phyloP scores from a whole-genome alignment of 495 filamentous ascomycete species.

The Elasticomyces elasticus region DNA sequence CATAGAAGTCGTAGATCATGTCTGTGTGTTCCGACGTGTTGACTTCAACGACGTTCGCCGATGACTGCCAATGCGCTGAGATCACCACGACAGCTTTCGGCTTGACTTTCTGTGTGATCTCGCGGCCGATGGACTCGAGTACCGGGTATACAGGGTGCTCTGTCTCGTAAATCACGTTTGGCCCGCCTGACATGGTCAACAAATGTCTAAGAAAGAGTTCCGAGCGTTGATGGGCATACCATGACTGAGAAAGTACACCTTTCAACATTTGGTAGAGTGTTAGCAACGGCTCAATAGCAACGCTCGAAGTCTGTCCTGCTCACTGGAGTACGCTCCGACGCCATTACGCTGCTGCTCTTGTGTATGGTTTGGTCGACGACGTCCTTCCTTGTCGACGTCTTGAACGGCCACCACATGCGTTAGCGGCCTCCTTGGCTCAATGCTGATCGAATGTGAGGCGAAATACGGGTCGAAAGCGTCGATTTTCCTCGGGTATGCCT shows the following conservation, averaged over 20 bases:
- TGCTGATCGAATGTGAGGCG: not conserved
- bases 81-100: slow-evolving; percentile 78
- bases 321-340: not conserved
- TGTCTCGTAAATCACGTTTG: slow-evolving; percentile 49
- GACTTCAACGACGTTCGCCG: slow-evolving; percentile 51
- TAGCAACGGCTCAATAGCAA: not conserved
- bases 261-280: not conserved
- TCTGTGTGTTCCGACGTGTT: slow-evolving; percentile 61
- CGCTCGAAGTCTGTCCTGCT: not conserved
- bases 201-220: too few species aligned
- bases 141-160: slow-evolving; percentile 65
- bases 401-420: not conserved
- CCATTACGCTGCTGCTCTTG: not conserved
- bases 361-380: not conserved
- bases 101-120: slow-evolving; percentile 72
- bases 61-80: slow-evolving; percentile 84
- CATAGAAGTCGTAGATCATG: slow-evolving; percentile 81
- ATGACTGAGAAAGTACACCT: slow-evolving; percentile 16
- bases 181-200: not conserved
- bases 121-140: slow-evolving; percentile 57
- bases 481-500: not conserved
- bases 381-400: not conserved
- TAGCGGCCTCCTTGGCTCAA: not conserved
- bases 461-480: not conserved
- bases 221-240: too few species aligned